phyloP scores from a whole-genome alignment of 345 rosid genomes.

The Populus ilicifolia region DNA sequence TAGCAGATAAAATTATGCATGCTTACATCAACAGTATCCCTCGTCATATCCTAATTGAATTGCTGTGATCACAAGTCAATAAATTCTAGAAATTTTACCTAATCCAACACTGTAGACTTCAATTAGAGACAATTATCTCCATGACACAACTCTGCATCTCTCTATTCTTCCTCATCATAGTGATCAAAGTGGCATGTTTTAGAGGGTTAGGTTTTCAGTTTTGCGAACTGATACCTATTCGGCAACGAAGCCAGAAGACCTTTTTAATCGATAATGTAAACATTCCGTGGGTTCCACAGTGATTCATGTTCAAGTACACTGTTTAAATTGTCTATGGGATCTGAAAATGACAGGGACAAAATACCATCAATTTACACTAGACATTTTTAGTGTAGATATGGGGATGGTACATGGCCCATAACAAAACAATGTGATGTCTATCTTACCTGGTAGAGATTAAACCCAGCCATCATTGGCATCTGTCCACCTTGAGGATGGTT shows the following conservation, averaged over 20 bases:
- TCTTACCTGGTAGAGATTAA: constrained; percentile 76
- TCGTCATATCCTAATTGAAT: background rate
- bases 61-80: background rate
- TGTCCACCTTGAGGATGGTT: constrained; percentile 75
- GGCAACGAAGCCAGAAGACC: background rate
- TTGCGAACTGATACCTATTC: background rate
- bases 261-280: background rate
- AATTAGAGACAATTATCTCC: background rate
- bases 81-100: background rate
- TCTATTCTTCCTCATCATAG: background rate
- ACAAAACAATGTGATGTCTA: background rate
- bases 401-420: background rate
- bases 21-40: background rate
- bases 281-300: background rate
- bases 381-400: background rate
- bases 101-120: background rate
- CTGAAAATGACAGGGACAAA: background rate
- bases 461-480: constrained; percentile 82
- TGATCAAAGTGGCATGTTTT: background rate
- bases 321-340: background rate
- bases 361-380: background rate
- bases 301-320: background rate
- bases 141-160: background rate
- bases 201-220: background rate
- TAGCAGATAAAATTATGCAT: background rate